Evolutionary conservation across 768 basidiomycete species (phyloP).

Genomic region (Artomyces pyxidatus): DNA sequence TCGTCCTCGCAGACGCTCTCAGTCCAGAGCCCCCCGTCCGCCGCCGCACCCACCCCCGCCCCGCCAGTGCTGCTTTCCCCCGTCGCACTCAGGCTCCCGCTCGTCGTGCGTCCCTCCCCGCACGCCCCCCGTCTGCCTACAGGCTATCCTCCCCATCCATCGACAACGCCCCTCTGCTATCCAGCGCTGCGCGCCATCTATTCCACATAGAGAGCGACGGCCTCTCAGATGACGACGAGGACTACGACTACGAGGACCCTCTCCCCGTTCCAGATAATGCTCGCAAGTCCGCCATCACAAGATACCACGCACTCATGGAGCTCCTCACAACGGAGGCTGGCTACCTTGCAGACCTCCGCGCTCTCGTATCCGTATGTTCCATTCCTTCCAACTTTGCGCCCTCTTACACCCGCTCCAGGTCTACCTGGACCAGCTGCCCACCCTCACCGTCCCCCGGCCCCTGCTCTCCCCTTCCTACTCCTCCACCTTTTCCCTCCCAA

Average conservation of each 20-base stretch:
- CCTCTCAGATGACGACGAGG: conserved; percentile 17
- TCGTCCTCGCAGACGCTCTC: neutral
- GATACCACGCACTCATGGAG: conserved; percentile 75
- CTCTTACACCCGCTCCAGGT: conserved; percentile 35
- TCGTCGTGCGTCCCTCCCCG: conserved; percentile 6
- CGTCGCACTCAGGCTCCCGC: neutral
- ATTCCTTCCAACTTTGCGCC: neutral
- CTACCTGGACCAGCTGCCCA: conserved; percentile 24
- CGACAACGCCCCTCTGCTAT: neutral
- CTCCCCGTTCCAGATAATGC: neutral
- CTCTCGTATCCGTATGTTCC: conserved; percentile 61
- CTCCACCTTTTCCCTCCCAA: conserved; percentile 2
- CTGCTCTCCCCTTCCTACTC: conserved; percentile 28
- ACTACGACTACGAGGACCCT: neutral
- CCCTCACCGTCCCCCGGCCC: conserved; percentile 19
- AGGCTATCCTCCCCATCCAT: too few species aligned
- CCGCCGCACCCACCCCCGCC: neutral
- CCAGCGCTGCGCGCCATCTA: conserved; percentile 10
- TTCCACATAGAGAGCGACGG: conserved; percentile 29
- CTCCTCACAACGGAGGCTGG: conserved; percentile 77
- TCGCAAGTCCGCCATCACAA: conserved; percentile 9
- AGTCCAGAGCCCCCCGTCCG: neutral
- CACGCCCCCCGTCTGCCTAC: neutral
- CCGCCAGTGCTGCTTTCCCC: neutral
- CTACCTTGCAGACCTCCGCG: conserved; percentile 73